phyloP scores from a whole-genome alignment of 1,284 basidiomycete species.

The Ustilago trichophora region DNA sequence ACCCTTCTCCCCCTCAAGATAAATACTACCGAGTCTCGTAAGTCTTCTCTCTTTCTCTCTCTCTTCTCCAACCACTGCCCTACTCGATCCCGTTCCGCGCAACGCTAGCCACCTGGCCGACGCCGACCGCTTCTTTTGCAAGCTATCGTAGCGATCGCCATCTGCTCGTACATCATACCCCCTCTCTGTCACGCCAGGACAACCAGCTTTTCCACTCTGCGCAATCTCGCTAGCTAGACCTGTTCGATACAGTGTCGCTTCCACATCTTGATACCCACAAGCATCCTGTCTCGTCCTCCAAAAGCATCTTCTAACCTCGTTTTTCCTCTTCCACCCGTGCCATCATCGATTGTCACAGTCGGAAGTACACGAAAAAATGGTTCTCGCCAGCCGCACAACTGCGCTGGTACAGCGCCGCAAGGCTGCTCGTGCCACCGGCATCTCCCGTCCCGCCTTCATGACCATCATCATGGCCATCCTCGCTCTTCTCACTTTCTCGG shows the following conservation, averaged over 20 bases:
- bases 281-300: no score
- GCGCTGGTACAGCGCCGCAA: slow-evolving; percentile 40
- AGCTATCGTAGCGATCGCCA: no score
- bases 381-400: slow-evolving; percentile 34
- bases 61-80: no score
- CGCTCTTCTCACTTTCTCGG: slow-evolving; percentile 54
- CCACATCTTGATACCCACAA: no score
- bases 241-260: no score
- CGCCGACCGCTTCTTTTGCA: no score
- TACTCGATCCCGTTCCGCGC: no score
- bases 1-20: slow-evolving; percentile 33
- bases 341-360: slow-evolving; percentile 13
- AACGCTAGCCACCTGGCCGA: no score
- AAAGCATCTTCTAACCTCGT: not conserved
- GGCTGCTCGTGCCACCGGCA: slow-evolving; percentile 42
- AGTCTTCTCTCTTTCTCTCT: slow-evolving; percentile 3
- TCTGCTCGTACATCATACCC: slow-evolving; percentile 2
- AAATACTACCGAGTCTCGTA: slow-evolving; percentile 37
- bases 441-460: slow-evolving; percentile 45
- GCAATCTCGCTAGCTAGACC: no score
- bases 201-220: not conserved
- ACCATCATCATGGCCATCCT: slow-evolving; percentile 56
- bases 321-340: no score
- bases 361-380: slow-evolving; percentile 39
- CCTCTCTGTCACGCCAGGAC: not conserved